Evolutionary conservation across 768 basidiomycete species (phyloP), one percentile per base, ranked within the genome.

Genomic region (Phylloporus sp.): DNA sequence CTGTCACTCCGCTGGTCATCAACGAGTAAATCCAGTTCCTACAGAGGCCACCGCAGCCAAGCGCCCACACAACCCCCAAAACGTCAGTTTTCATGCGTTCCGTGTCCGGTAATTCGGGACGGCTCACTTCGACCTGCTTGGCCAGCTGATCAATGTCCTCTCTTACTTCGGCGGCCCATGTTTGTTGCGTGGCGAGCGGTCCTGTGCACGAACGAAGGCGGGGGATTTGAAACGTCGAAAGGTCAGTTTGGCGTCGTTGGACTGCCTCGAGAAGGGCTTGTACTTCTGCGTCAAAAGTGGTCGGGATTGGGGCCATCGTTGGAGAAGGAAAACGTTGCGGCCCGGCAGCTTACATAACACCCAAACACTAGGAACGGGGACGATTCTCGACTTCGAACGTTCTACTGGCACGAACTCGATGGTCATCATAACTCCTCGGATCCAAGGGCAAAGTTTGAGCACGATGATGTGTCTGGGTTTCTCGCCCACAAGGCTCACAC

Each of bases 181-280:
- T 76, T 59, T 91, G 84, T 56, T 95, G 92, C 3, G 79, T 59
- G 0, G 74, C 62, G 9, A 88, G 69, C 1, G 91, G 84, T 0
- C 86, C 90, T 9, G 66, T 70, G 63, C 88, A 94, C 42, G 70
- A 59, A 9, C 75, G 72, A 40, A 96, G 71, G 3, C 86, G 79
- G 1, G 90, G 87, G 27, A 96, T 74, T 63, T 91, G 87, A 55
- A 81, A 81, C 10, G 81, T 71, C 4, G 71, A 56, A 7, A 95
- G 63, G 66, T 92, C 89, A 3, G 65, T 74, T 49, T 80, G 71
- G 9, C 79, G 73, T 20, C 88, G 71, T 36, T 76, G 70, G 5
- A 81, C 63, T 3, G 71, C 71, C 5, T 70, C 72, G 9, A 90
- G 74, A 5, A 81, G 66, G 11, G 71, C 59, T 3, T 60, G 58